These are phyloP conservation scores for Penicillium sp. DNA, from an alignment of 2,329 filamentous ascomycete genomes.

Conservation along the genomic window DNA sequence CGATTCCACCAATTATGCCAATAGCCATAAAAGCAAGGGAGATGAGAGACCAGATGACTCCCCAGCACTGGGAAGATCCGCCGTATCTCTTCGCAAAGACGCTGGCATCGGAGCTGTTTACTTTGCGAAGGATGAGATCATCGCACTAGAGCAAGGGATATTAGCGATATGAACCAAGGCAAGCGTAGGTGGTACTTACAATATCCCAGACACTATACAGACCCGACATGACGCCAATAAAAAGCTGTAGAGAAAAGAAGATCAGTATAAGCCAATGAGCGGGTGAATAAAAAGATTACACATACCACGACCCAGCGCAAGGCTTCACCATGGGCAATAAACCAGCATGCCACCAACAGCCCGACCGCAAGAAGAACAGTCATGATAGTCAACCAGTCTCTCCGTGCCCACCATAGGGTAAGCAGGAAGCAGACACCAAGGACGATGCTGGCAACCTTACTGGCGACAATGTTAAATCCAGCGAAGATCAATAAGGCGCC, in stretches of 20 bases:
- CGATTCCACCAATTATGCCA: constrained; percentile 72
- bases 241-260: constrained; percentile 49
- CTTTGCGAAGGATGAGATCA: constrained; percentile 74
- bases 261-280: constrained; percentile 1
- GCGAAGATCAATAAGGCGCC: constrained; percentile 75
- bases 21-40: constrained; percentile 68
- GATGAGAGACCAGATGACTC: constrained; percentile 72
- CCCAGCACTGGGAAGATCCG: constrained; percentile 78
- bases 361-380: constrained; percentile 70
- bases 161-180: background rate
- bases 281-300: constrained; percentile 13
- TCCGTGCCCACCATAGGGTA: constrained; percentile 78
- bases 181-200: constrained; percentile 36
- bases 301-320: constrained; percentile 67
- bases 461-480: constrained; percentile 77
- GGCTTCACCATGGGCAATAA: constrained; percentile 72
- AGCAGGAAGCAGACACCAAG: constrained; percentile 71
- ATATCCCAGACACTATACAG: constrained; percentile 84
- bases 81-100: constrained; percentile 76
- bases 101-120: constrained; percentile 75
- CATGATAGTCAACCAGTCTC: constrained; percentile 71
- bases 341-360: constrained; percentile 71
- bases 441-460: constrained; percentile 72
- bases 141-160: constrained; percentile 56
- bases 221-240: constrained; percentile 78